A percentile compares a stretch with the other conserved stretches of the same genome.
Evolutionary conservation across 306 rosid species (phyloP).

Genomic region (Malus sylvestris): DNA sequence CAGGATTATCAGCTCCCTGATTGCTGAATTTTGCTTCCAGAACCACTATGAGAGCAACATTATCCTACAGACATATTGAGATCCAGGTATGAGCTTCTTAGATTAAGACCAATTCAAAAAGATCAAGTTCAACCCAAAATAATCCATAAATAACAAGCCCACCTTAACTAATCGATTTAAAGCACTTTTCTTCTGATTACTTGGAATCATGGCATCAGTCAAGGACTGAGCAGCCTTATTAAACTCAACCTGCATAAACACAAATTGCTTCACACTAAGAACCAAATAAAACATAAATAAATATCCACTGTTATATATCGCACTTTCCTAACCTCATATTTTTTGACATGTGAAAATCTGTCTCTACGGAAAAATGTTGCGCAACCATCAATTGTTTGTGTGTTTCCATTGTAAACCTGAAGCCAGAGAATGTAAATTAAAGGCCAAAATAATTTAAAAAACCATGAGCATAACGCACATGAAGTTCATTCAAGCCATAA

Average conservation of each 20-base stretch:
- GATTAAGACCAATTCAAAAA: conserved; percentile 2
- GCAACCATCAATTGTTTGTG: conserved; percentile 78
- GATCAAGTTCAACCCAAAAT: not conserved
- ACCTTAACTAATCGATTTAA: conserved; percentile 90
- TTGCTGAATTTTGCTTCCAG: conserved; percentile 86
- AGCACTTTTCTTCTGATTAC: conserved; percentile 82
- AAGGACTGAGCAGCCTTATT: conserved; percentile 96
- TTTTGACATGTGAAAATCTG: conserved; percentile 87
- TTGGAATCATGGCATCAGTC: conserved; percentile 80
- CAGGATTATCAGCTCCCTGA: conserved; percentile 70
- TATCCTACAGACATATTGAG: conserved; percentile 52
- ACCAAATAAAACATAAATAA: not conserved
- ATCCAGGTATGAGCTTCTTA: not conserved
- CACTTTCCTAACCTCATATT: conserved; percentile 65
- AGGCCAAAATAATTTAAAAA: not conserved
- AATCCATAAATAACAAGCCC: conserved; percentile 5
- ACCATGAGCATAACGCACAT: not conserved
- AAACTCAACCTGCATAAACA: conserved; percentile 79
- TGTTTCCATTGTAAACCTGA: conserved; percentile 57
- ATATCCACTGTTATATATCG: not conserved
- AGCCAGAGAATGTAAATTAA: conserved; percentile 19
- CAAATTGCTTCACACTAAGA: conserved; percentile 5
- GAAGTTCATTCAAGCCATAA: not conserved
- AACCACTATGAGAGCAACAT: conserved; percentile 92
- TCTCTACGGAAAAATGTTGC: conserved; percentile 98